Percentiles rank a stretch among this genome's conserved stretches.
phyloP scores from a whole-genome alignment of 805 yeast species.

The Starmerella lactis-condensi region DNA sequence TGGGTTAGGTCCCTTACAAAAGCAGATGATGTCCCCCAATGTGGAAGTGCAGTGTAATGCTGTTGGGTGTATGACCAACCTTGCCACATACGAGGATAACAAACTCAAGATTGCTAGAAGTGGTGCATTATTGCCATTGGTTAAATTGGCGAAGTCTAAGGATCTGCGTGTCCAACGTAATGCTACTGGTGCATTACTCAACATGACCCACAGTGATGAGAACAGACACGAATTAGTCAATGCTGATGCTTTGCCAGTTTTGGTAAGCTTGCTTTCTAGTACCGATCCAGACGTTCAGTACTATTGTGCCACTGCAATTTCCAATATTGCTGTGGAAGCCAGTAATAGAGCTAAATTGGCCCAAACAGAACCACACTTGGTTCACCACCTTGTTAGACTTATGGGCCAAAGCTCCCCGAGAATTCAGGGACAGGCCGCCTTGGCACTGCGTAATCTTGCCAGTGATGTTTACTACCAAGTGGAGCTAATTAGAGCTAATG shows the following conservation, averaged over 20 bases:
- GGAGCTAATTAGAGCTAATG: slow-evolving; percentile 89
- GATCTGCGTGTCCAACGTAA: slow-evolving; percentile 94
- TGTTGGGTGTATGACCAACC: slow-evolving; percentile 93
- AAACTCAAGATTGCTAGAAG: slow-evolving; percentile 88
- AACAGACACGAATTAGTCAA: slow-evolving; percentile 90
- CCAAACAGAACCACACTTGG: slow-evolving; percentile 81
- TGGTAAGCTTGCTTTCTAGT: slow-evolving; percentile 68
- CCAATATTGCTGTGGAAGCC: slow-evolving; percentile 94
- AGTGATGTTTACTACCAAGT: slow-evolving; percentile 90
- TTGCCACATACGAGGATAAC: slow-evolving; percentile 95
- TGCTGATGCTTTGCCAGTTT: slow-evolving; percentile 95
- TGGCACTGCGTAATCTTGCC: slow-evolving; percentile 88
- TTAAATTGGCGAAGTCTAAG: slow-evolving; percentile 81
- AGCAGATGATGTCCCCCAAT: slow-evolving; percentile 93
- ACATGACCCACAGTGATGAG: slow-evolving; percentile 95
- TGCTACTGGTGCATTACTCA: slow-evolving; percentile 92
- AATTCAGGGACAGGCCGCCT: slow-evolving; percentile 95
- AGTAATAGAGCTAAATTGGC: slow-evolving; percentile 72
- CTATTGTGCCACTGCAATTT: slow-evolving; percentile 91
- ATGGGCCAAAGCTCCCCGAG: slow-evolving; percentile 90
- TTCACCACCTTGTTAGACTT: slow-evolving; percentile 64
- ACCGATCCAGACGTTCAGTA: slow-evolving; percentile 94
- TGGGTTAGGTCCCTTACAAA: slow-evolving; percentile 84
- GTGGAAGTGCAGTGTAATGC: slow-evolving; percentile 99
- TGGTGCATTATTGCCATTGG: slow-evolving; percentile 87